These are phyloP conservation scores for Talaromyces sp. DNA, from an alignment of 2,329 filamentous ascomycete genomes.

Conservation along the genomic window DNA sequence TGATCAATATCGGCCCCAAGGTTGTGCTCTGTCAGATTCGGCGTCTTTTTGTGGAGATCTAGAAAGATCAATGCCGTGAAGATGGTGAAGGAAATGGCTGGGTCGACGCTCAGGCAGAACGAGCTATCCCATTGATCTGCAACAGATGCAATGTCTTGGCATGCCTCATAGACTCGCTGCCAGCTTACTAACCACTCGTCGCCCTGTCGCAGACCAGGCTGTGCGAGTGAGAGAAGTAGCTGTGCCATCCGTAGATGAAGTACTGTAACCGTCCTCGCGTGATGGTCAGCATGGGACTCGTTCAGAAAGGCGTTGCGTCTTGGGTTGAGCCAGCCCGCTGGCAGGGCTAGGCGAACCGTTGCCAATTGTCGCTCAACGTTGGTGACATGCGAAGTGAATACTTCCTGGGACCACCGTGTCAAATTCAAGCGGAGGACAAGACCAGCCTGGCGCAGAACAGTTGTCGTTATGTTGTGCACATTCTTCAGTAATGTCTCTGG, in stretches of 20 bases:
- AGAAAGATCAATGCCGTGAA: not conserved
- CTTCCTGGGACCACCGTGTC: not conserved
- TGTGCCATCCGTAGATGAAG: not conserved
- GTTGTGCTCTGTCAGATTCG: not conserved
- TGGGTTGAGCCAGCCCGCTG: constrained; percentile 30
- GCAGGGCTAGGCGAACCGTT: constrained; percentile 26
- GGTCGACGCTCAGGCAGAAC: not conserved
- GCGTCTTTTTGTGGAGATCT: not conserved
- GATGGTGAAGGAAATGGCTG: not conserved
- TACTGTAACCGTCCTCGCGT: not conserved
- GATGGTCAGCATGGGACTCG: constrained; percentile 29
- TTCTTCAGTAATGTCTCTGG: not conserved
- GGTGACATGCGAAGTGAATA: not conserved
- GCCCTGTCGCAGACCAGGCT: not conserved
- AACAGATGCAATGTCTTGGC: not conserved
- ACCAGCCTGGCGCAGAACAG: not conserved
- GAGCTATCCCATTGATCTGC: not conserved
- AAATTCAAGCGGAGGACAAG: not conserved
- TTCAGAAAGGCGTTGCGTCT: constrained; percentile 29
- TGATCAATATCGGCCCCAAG: not conserved
- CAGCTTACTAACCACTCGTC: not conserved
- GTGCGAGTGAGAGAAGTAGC: not conserved
- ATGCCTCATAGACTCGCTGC: not conserved
- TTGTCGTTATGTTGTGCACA: not conserved
- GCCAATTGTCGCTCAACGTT: constrained; percentile 21